Base-by-base conservation (phyloP, 73 alveolate genomes). In the Diophrys appendiculata region DNA sequence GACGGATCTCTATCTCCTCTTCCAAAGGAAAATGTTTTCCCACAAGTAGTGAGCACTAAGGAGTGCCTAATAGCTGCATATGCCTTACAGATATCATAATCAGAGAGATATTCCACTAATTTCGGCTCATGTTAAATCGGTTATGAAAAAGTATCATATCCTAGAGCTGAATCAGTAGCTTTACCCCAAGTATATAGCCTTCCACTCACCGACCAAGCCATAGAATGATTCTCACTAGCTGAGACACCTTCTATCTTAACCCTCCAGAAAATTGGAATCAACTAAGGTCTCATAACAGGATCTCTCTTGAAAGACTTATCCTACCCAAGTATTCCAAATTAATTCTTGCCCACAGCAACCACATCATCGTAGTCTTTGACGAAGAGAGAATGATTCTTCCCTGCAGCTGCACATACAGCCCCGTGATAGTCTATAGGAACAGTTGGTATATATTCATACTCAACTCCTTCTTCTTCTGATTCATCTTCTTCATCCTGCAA, bases 141-240 rank as follows among this genome's bases (percentile, higher is more conserved):
- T 23, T 56, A 0, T n/a, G 80, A 76, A 22, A 75, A 69, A 28
- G 28, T 32, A 1, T 77, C 27, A 64, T 85, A 85, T 5, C 93
- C 93, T 2, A 85, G 72, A 29, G 88, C 80, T 13, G 86, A 86
- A 52, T 85, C 93, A 22, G 77, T 31, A 18, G 35, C 80, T 68
- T 76, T 85, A 0, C 96, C 96, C 96, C 96, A 90, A 31, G 94
- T 80, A 79, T 90, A 90, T 8, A 83, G 76, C 52, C 56, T 83
- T 54, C 96, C 96, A n/a, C 78, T 68, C 0, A 88, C 76, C 29
- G 86, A 72, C 82, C 92, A 84, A 8, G 97, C 97, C 13, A 91
- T 65, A 29, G 92, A 91, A 72, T 91, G 97, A 29, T 73, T 60
- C 28, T 73, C 81, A 22, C 94, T 89, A 35, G 90, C 84, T 29